Percentiles rank a stretch among this genome's conserved stretches.
phyloP scores from a whole-genome alignment of 768 basidiomycete genomes.

The Amanita rubescens region DNA sequence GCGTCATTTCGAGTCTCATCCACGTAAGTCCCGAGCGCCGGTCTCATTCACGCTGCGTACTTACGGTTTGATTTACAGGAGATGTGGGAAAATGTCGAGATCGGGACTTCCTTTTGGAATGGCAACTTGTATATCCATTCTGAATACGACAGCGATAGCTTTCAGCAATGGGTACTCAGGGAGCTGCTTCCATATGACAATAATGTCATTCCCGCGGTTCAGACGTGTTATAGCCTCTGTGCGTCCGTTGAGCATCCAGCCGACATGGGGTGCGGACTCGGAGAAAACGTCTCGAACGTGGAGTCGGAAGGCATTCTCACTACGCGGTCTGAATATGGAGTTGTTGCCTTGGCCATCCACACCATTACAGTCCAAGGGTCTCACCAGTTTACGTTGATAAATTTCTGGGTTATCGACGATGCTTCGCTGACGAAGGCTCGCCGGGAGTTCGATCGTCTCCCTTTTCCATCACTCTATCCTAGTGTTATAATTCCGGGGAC shows the following conservation, averaged over 20 bases:
- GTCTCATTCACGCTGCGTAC: not conserved
- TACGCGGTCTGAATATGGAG: not conserved
- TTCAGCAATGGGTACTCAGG: slow-evolving; percentile 5
- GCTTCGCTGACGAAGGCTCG: not conserved
- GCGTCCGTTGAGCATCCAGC: not conserved
- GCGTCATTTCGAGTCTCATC: not conserved
- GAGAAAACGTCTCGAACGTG: not conserved
- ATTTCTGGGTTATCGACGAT: slow-evolving; percentile 4
- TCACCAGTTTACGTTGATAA: not conserved
- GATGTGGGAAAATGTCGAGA: slow-evolving; percentile 9
- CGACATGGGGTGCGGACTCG: not conserved
- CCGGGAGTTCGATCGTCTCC: not conserved
- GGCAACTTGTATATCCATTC: slow-evolving; percentile 6
- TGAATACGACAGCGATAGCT: not conserved
- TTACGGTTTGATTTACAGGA: slow-evolving; percentile 3
- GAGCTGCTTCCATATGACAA: not conserved
- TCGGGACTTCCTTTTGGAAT: slow-evolving; percentile 16
- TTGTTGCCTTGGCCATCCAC: slow-evolving; percentile 3
- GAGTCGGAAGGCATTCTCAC: slow-evolving; percentile 2
- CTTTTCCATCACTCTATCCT: slow-evolving; percentile 1
- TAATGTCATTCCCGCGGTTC: not conserved
- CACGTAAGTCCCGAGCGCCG: not conserved
- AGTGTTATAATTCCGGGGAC: not conserved
- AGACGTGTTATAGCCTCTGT: not conserved
- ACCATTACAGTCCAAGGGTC: not conserved